Evolutionary conservation across 148 eudicot species (phyloP).

Genomic region (Simmondsia chinensis): DNA sequence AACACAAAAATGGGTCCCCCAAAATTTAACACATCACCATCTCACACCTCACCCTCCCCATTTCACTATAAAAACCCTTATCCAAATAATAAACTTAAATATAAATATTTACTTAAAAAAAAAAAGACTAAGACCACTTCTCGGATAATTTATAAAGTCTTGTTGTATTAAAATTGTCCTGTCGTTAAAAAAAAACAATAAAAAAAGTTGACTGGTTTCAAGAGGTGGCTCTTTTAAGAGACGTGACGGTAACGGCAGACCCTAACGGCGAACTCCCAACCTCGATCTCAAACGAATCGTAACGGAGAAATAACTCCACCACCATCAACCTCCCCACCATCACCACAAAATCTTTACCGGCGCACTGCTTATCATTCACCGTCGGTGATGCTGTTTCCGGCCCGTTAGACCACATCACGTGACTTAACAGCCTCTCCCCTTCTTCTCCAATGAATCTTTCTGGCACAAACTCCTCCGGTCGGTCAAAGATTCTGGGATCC

Average conservation of each 20-base stretch:
- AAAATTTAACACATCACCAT: too few relatives aligned
- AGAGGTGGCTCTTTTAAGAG: conserved; percentile 57
- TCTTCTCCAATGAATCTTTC: conserved; percentile 62
- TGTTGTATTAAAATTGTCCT: too few relatives aligned
- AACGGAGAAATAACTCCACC: conserved; percentile 62
- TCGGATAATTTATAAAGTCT: too few relatives aligned
- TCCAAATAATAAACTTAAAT: too few relatives aligned
- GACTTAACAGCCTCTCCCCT: conserved; percentile 47
- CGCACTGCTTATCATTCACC: conserved; percentile 70
- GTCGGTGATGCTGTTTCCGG: conserved; percentile 57
- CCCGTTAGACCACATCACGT: conserved; percentile 91
- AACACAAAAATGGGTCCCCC: too few relatives aligned
- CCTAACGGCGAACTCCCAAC: conserved; percentile 63
- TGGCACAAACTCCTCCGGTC: conserved; percentile 68
- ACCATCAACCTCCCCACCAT: conserved; percentile 56
- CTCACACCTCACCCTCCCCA: too few relatives aligned
- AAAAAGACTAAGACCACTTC: too few relatives aligned
- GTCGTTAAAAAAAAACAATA: too few relatives aligned
- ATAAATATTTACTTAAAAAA: too few relatives aligned
- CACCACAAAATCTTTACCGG: conserved; percentile 90
- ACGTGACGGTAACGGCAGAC: conserved; percentile 44
- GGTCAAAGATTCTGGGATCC: conserved; percentile 65
- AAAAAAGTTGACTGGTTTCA: too few relatives aligned
- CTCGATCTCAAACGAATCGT: conserved; percentile 79
- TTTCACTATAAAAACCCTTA: too few relatives aligned